Evolutionary conservation across 495 filamentous ascomycete species (phyloP), one percentile per base, ranked within the genome.

Genomic region (Aspergillus egyptiacus): DNA sequence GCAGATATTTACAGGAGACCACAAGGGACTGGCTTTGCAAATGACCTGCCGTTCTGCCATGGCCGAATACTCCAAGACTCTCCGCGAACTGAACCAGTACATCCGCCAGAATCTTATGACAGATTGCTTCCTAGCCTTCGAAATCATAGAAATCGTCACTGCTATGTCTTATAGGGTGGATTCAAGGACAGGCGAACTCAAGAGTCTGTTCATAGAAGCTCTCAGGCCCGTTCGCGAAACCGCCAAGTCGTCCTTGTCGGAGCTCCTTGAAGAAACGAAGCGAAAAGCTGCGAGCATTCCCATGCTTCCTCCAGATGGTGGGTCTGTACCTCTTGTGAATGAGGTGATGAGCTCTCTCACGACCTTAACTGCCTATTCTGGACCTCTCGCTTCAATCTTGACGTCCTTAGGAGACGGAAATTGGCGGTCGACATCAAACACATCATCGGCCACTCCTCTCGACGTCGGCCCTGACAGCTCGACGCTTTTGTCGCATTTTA

Each of bases 41-140:
- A 78, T 82, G 31, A 93, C 91, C 5, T 90, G 85, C 57, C 80
- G 85, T 47, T 68, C 76, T 17, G 75, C 90, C 22, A 77, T 97
- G 56, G 75, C 78, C 1, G 88, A 95, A 51, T 85, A 96, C 59
- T 80, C 85, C 20, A 82, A 88, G 57, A 96, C 94, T 0, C 67
- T 99, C 22, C 80, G 83, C 10, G 93, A 96, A 55, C 73, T 99
- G 19, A 95, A 97, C 64, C 75, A 79, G 28, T 90, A 96, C 61
- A 90, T 97, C 63, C 85, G 86, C 61, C 63, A 78, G 24, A 89
- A 96, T 60, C 72, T 96, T 32, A 82, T 80, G 57, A 97, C 90
- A 1, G 93, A 99, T 66, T 96, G 94, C 69, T 99, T 86, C 62
- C 77, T 99, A 19, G 90, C 89, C 3, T 99, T 94, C 62, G 93